Evolutionary conservation across 116 monocot species (phyloP), one percentile per base, ranked within the genome.

Genomic region (Phalaenopsis hybrid): DNA sequence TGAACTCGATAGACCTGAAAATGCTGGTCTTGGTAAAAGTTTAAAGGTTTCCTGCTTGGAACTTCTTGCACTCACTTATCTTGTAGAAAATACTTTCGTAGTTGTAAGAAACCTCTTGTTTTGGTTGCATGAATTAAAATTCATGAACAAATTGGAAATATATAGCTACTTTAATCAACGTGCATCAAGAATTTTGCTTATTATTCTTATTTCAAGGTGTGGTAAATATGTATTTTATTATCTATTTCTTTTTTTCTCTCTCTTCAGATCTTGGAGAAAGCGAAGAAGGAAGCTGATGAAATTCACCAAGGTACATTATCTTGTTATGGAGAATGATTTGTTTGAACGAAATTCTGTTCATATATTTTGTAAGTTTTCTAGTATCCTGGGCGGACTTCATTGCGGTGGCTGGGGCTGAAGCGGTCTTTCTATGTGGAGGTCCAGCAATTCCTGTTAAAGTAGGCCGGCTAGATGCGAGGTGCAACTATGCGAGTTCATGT

Each of bases 1-100:
- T 84, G 96, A 97, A 83, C 92, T 97, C 78, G 96, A 94, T 15
- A 91, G 94, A 91, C 92, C 92, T 83, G 96, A 97, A 88, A 97
- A 94, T 88, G 82, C 86, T 75, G 92, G 92, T 81, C 88, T 97
- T 34, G 81, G 41, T 65, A 94, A 87, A 83, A 69, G 91, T 37
- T 59, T 92, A 58, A 97, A 97, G 92, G 94, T 91, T 57, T 44
- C 20, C 44, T 67, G 28, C 67, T 67, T 67, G 25, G 67, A 67
- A 25, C 44, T 79, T 57, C 77, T 31, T 68, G 0, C 45, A 74
- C 21, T 25, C 21, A 25, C 25, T 6, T 55, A 15, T 55, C 55
- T 67, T 67, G 25, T 25, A 67, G 41, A 25, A 23, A 67, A 67
- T 28, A 25, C 28, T 67, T 15, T 67, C 11, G 67, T 23, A 67